A percentile compares a stretch with the other conserved stretches of the same genome.
Evolutionary conservation across 495 filamentous ascomycete genomes (phyloP).

Genomic region (Amorphotheca resinae): DNA sequence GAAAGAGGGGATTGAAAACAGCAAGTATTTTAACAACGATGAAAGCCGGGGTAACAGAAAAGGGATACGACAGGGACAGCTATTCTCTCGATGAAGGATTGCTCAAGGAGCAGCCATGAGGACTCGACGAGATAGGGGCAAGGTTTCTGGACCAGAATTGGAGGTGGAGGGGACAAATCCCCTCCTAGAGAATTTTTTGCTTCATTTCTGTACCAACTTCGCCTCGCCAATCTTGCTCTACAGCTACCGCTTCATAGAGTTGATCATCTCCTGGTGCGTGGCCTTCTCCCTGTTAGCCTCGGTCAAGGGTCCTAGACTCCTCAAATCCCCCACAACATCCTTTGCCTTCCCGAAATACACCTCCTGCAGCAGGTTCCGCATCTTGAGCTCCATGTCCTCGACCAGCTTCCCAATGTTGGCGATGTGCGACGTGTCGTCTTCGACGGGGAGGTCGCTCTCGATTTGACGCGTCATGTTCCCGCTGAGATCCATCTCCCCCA

Average conservation of each 20-base stretch:
- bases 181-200: too few relatives aligned
- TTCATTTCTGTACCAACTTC: neutral
- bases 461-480: conserved; percentile 98
- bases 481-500: conserved; percentile 85
- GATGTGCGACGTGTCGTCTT: conserved; percentile 86
- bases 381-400: conserved; percentile 99
- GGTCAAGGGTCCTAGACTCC: conserved; percentile 78
- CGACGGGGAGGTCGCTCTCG: conserved; percentile 77
- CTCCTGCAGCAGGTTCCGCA: conserved; percentile 96
- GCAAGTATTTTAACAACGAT: too few relatives aligned
- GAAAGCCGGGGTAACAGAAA: too few relatives aligned
- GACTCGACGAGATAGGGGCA: too few relatives aligned
- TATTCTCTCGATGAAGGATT: too few relatives aligned
- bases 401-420: conserved; percentile 90
- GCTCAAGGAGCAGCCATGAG: too few relatives aligned
- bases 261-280: conserved; percentile 85
- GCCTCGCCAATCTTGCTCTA: neutral
- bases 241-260: conserved; percentile 42
- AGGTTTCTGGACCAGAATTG: too few relatives aligned
- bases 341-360: conserved; percentile 99
- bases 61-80: too few relatives aligned
- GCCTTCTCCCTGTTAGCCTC: conserved; percentile 77
- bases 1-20: too few relatives aligned
- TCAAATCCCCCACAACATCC: conserved; percentile 94
- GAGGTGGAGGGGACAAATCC: too few relatives aligned